Evolutionary conservation across 192 early-diverging fungal species (phyloP), one percentile per base, ranked within the genome.

Genomic region (Coemansia sp.): DNA sequence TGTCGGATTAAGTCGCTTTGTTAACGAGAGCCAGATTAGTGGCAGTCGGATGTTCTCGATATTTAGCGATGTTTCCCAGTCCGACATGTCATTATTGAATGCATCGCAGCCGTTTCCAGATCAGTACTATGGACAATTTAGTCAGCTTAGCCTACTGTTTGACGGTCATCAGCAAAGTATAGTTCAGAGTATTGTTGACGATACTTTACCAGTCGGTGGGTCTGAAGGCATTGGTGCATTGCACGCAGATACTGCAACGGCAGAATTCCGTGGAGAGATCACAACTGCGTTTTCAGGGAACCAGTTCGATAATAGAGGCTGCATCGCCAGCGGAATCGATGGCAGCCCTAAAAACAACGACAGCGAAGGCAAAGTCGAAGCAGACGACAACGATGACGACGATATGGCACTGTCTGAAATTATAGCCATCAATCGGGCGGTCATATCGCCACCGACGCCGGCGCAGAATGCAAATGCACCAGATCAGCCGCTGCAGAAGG

Each of bases 401-500:
- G 39, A 73, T 37, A 45, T 64, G 46, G 50, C 65, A n/a, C 60
- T 73, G 19, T 58, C 65, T 10, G 51, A 74, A 14, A 56, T 74
- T 23, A 57, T 34, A 15, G 50, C 59, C 14, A 53, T 53, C 24
- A 53, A 42, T 21, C 50, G 42, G n/a, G 50, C 59, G 37, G 43
- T 61, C 53, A 53, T 61, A 5, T 61, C 59, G 18, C 59, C 59
- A 11, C 41, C 50, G 41, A 50, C 59, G 27, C n/a, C 59, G 9
- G 23, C 39, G 18, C 22, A 18, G 21, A 14, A 14, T 11, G 19
- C 21, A 2, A 12, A 41, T 40, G 12, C 19, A 3, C 40, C 11
- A n/a, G 8, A 4, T 37, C 39, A 21, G 40, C 34, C 9, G 43
- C 19, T 45, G 43, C 18, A 13, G 43, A 13, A 45, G 43, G 43